Conservation (phyloP, 345 rosid species). For the Arabidopsis arenosa region DNA sequence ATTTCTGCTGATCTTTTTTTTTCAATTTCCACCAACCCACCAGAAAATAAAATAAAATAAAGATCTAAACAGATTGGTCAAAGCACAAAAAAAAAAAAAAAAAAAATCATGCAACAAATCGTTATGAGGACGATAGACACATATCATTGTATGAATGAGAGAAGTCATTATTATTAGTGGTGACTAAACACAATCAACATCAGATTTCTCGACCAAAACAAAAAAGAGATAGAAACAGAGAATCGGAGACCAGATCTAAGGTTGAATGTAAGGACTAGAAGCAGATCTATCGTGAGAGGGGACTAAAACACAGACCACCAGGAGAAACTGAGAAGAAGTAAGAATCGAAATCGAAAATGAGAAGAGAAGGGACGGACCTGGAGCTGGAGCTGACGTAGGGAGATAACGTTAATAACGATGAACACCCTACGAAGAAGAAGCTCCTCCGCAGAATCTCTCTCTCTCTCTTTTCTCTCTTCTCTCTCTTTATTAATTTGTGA, state of each 20-base stretch:
- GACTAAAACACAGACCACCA: constrained; percentile 23
- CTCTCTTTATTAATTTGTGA: neutral
- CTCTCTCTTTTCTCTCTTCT: neutral
- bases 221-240: constrained; percentile 10
- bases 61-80: constrained; percentile 10
- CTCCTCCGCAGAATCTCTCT: constrained; percentile 43
- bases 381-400: constrained; percentile 44
- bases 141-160: neutral
- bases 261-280: neutral
- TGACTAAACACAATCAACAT: neutral
- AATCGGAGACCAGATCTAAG: constrained; percentile 28
- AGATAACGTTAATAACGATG: constrained; percentile 38
- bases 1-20: neutral
- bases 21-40: constrained; percentile 32
- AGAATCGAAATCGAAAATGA: constrained; percentile 11
- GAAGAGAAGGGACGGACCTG: constrained; percentile 31
- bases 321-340: neutral
- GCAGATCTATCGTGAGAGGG: constrained; percentile 21
- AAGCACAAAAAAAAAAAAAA: neutral
- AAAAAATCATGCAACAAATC: neutral
- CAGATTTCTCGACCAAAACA: neutral
- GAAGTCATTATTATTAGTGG: neutral
- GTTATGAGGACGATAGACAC: neutral
- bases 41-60: constrained; percentile 1
- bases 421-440: constrained; percentile 46